Percentiles rank a stretch among this genome's conserved stretches.
Conservation (phyloP, 2,329 filamentous ascomycete species). For the Lasiodiplodia sp. region DNA sequence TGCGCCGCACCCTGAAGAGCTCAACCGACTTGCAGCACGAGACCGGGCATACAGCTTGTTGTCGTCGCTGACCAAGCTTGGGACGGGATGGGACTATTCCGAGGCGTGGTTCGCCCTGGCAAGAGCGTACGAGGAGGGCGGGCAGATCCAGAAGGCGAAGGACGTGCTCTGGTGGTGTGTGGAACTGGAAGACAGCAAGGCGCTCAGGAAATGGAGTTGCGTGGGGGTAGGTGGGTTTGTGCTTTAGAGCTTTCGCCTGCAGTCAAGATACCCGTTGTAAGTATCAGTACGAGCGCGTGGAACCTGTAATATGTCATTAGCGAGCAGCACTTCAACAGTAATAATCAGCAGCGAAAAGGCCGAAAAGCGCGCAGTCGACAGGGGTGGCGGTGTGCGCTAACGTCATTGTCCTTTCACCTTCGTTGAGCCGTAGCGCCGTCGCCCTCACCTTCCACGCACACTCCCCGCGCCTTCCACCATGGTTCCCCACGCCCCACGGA, state of each 20-base stretch:
- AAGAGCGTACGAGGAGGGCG: constrained; percentile 85
- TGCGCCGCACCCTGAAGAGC: constrained; percentile 64
- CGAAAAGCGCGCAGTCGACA: neutral
- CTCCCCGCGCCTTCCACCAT: neutral
- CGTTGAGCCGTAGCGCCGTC: neutral
- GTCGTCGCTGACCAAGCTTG: constrained; percentile 82
- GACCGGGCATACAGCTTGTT: constrained; percentile 88
- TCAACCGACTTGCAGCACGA: constrained; percentile 85
- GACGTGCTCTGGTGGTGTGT: constrained; percentile 98
- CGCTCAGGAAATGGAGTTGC: constrained; percentile 79
- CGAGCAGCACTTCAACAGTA: constrained; percentile 17
- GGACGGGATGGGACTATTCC: constrained; percentile 85
- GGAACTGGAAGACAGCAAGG: constrained; percentile 85
- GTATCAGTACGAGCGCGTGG: constrained; percentile 23
- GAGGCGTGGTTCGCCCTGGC: constrained; percentile 94
- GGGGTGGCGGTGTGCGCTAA: neutral
- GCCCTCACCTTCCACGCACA: neutral
- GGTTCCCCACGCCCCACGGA: neutral
- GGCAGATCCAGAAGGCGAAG: constrained; percentile 85
- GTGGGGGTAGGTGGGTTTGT: constrained; percentile 52
- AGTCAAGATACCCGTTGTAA: constrained; percentile 30
- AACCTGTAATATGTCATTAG: constrained; percentile 20
- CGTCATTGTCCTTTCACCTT: constrained; percentile 7
- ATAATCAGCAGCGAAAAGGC: neutral
- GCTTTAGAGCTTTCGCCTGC: constrained; percentile 18